Evolutionary conservation across 78 protist genomes (phyloP).

Genomic region (Dictyostelium capitatum): DNA sequence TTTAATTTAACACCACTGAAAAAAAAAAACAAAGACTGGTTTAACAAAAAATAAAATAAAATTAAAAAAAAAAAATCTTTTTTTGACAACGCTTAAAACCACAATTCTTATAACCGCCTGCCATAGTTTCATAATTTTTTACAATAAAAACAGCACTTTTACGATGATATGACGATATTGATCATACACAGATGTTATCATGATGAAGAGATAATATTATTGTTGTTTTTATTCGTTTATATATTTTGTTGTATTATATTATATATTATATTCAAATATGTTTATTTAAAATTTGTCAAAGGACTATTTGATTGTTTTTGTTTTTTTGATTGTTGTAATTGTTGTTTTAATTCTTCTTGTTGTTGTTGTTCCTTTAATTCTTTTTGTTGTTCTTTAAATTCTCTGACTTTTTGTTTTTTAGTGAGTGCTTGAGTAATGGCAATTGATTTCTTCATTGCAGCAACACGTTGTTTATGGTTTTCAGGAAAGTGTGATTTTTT

Average conservation of each 20-base stretch:
- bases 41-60: background rate
- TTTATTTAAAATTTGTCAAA: background rate
- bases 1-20: too few relatives aligned
- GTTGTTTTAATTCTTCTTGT: slow-evolving; percentile 42
- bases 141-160: too few relatives aligned
- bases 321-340: slow-evolving; percentile 29
- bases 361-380: slow-evolving; percentile 35
- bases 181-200: too few relatives aligned
- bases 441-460: slow-evolving; percentile 50
- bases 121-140: too few relatives aligned
- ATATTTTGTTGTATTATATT: background rate
- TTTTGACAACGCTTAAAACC: too few relatives aligned
- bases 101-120: too few relatives aligned
- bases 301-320: background rate
- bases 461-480: slow-evolving; percentile 35
- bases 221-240: background rate
- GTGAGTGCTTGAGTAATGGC: background rate
- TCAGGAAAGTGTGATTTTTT: slow-evolving; percentile 69
- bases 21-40: background rate
- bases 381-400: slow-evolving; percentile 13
- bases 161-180: too few relatives aligned
- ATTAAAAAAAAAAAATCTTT: background rate
- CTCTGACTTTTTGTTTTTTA: background rate
- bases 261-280: too few relatives aligned
- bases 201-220: background rate